Base-by-base conservation (phyloP, 2,329 filamentous ascomycete species). In the Aspergillus glaucus region DNA sequence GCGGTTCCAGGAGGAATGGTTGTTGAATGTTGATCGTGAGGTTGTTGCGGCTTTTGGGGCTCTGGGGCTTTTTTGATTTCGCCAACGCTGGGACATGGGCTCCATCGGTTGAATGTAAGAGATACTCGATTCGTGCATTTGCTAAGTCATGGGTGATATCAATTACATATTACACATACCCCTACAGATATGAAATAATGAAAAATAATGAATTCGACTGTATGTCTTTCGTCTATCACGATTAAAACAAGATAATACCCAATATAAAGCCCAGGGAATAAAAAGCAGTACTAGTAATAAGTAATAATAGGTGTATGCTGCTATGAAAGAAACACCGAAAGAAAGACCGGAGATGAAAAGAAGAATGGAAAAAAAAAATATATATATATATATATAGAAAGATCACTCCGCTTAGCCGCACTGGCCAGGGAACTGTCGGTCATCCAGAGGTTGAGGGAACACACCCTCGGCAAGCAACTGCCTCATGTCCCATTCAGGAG, bases 401-500 rank as follows among this genome's bases (percentile, higher is more conserved):
- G 22, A 15, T 21, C 22, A 12, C 19, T n/a, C 24, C 12, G 30
- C 15, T 15, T 48, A 53, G 34, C 41, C 49, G 47, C 67, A 71
- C 49, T 68, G 66, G 19, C 55, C 54, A 14, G 62, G 62, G 57
- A 60, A 71, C 50, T 60, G 44, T 39, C 70, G 62, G 45, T 59
- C 57, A 5, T 57, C 60, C 42, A 69, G 53, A 26, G 69, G 68
- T 53, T 74, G 69, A 15, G 76, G 76, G 62, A 79, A 80, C 42
- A 80, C 55, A 1, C 69, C 71, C 14, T 58, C 62, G 10, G 64
- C 67, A 22, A 75, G 53, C 39, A 75, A 62, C 53, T 69, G 58
- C 55, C 71, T 61, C 64, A 76, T 67, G 54, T 76, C 70, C 74
- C 74, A 77, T 47, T 74, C 74, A 4, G 74, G 72, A 14, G 72